These are phyloP conservation scores for Prunus davidiana DNA, from an alignment of 306 rosid species.

Conservation along the genomic window DNA sequence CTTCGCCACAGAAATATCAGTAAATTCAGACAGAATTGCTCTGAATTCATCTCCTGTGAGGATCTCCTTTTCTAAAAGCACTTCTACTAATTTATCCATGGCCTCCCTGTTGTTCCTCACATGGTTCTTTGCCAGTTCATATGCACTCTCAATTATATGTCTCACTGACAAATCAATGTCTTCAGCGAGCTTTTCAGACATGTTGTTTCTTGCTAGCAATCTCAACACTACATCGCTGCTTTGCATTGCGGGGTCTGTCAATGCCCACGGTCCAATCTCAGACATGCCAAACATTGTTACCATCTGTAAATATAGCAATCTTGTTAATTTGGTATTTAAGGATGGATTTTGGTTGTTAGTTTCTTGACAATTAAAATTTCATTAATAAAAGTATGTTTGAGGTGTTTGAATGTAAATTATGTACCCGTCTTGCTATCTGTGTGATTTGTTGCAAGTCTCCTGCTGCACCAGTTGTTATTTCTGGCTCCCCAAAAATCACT, in stretches of 20 bases:
- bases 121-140: conserved; percentile 57
- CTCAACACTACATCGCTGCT: conserved; percentile 66
- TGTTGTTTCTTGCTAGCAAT: conserved; percentile 67
- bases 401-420: background rate
- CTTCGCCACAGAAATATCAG: conserved; percentile 33
- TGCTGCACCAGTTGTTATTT: conserved; percentile 72
- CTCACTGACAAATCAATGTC: conserved; percentile 57
- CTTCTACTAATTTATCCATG: conserved; percentile 61
- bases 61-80: conserved; percentile 60
- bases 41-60: conserved; percentile 69
- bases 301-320: conserved; percentile 37
- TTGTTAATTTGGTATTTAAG: background rate
- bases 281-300: conserved; percentile 80
- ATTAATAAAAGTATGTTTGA: no score
- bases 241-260: conserved; percentile 49
- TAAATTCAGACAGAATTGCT: conserved; percentile 56
- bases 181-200: conserved; percentile 74
- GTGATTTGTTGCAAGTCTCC: conserved; percentile 74
- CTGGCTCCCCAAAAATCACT: conserved; percentile 70
- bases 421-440: conserved; percentile 63
- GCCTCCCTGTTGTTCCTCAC: conserved; percentile 60
- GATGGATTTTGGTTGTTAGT: background rate
- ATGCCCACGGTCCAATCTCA: conserved; percentile 76
- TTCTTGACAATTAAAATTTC: background rate
- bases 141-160: conserved; percentile 42